Conservation (phyloP, 805 yeast genomes). For the Spencermartinsiella europaea region DNA sequence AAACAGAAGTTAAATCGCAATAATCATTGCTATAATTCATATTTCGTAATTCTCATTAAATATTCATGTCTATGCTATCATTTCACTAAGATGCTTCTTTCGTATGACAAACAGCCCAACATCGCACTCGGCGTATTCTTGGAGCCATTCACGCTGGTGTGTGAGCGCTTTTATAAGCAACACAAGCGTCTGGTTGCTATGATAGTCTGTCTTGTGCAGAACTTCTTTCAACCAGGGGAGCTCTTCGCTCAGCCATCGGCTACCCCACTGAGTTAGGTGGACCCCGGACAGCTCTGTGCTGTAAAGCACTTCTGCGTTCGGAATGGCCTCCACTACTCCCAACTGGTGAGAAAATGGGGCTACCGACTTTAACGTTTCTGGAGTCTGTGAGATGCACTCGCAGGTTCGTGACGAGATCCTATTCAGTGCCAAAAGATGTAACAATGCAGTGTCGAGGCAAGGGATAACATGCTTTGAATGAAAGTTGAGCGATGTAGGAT, state of each 20-base stretch:
- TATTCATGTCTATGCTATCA: not conserved
- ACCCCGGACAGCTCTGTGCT: conserved; percentile 4
- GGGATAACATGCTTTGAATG: conserved; percentile 19
- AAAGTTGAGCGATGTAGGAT: conserved; percentile 22
- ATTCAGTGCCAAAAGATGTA: conserved; percentile 24
- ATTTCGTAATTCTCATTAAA: not conserved
- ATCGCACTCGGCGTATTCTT: conserved; percentile 6
- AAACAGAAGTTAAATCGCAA: too few relatives aligned
- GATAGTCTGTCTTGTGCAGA: conserved; percentile 8
- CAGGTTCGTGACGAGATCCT: conserved; percentile 22
- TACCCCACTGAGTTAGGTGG: conserved; percentile 19
- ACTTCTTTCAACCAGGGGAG: conserved; percentile 19
- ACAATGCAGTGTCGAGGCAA: conserved; percentile 23
- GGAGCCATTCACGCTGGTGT: conserved; percentile 8
- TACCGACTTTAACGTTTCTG: conserved; percentile 7
- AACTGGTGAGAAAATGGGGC: conserved; percentile 15
- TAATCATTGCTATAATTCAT: not conserved
- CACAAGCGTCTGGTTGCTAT: conserved; percentile 9
- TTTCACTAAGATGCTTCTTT: conserved; percentile 6
- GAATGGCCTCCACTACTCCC: conserved; percentile 4
- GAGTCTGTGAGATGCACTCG: conserved; percentile 21
- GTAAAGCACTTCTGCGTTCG: conserved; percentile 15
- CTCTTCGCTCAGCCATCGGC: conserved; percentile 22
- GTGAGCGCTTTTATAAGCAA: conserved; percentile 15
- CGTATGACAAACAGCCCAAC: conserved; percentile 15